Percentiles rank a stretch among this genome's conserved stretches.
Conservation (phyloP, 257 asterid species). For the Verbena officinalis region DNA sequence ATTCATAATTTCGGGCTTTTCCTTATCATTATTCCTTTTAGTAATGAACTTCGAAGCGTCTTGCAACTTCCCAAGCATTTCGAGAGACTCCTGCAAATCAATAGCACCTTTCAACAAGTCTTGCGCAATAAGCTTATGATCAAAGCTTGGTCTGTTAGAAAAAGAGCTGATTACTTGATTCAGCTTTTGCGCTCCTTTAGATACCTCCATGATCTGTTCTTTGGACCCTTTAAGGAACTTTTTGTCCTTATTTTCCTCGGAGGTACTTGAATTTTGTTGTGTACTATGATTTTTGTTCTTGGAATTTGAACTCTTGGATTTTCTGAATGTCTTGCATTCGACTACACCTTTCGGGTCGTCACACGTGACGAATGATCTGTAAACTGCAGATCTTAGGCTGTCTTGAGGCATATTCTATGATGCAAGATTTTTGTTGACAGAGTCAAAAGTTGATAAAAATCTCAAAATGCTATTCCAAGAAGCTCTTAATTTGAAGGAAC, state of each 20-base stretch:
- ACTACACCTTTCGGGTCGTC: constrained; percentile 75
- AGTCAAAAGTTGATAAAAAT: constrained; percentile 35
- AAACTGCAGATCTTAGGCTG: constrained; percentile 57
- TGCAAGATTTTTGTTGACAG: constrained; percentile 28
- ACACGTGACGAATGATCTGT: constrained; percentile 71
- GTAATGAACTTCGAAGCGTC: constrained; percentile 51
- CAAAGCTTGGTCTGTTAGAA: constrained; percentile 39
- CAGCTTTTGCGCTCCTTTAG: constrained; percentile 58
- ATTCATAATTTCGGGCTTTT: constrained; percentile 28
- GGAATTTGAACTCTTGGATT: constrained; percentile 41
- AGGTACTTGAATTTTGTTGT: constrained; percentile 30
- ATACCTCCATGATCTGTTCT: constrained; percentile 65
- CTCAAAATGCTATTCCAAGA: constrained; percentile 17
- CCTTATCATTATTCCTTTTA: constrained; percentile 40
- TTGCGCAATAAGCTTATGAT: constrained; percentile 42
- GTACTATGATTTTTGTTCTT: constrained; percentile 33
- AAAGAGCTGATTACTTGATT: constrained; percentile 46
- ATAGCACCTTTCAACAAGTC: constrained; percentile 72
- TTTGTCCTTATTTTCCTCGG: constrained; percentile 32
- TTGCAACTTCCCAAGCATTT: constrained; percentile 61
- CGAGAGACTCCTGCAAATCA: constrained; percentile 62
- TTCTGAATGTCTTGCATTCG: constrained; percentile 56
- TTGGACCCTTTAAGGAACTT: constrained; percentile 27
- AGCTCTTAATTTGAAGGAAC: constrained; percentile 8
- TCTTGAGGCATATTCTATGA: constrained; percentile 65